Evolutionary conservation across 225 moss, liverwort and hornwort species (phyloP).

Genomic region (Asterella californica): DNA sequence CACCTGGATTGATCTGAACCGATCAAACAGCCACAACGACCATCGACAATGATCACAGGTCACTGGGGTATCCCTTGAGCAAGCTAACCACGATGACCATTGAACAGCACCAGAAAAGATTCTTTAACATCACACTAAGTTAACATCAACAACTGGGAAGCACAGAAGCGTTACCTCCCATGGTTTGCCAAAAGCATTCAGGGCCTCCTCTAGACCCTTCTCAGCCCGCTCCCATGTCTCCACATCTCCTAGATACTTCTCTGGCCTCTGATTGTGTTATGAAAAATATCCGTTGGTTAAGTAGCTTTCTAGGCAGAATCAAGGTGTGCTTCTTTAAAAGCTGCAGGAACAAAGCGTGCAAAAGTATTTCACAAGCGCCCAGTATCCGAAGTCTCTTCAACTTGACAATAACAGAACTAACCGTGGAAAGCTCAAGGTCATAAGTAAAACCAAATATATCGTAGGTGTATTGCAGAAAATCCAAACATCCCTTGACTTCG

Average conservation of each 20-base stretch:
- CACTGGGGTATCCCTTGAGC: background rate
- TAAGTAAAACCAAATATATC: conserved; percentile 76
- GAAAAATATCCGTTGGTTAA: background rate
- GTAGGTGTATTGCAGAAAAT: conserved; percentile 70
- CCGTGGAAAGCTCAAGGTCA: conserved; percentile 82
- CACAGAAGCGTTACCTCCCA: conserved; percentile 54
- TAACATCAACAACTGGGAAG: background rate
- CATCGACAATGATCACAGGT: background rate
- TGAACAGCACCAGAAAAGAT: background rate
- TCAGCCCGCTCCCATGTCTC: conserved; percentile 87
- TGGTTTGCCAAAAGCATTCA: conserved; percentile 66
- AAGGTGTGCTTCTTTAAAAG: background rate
- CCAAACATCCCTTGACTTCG: conserved; percentile 66
- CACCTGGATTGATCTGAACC: conserved; percentile 73
- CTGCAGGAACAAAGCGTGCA: background rate
- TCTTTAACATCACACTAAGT: background rate
- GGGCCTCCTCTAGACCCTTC: conserved; percentile 64
- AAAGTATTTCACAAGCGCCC: background rate
- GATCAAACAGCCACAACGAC: conserved; percentile 1
- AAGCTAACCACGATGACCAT: background rate
- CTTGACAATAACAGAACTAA: conserved; percentile 13
- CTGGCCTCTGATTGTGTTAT: conserved; percentile 62
- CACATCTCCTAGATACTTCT: conserved; percentile 83
- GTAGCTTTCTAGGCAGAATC: background rate
- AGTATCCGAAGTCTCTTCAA: background rate